phyloP scores from a whole-genome alignment of 208 protist genomes.

The Trypanosoma grayi region DNA sequence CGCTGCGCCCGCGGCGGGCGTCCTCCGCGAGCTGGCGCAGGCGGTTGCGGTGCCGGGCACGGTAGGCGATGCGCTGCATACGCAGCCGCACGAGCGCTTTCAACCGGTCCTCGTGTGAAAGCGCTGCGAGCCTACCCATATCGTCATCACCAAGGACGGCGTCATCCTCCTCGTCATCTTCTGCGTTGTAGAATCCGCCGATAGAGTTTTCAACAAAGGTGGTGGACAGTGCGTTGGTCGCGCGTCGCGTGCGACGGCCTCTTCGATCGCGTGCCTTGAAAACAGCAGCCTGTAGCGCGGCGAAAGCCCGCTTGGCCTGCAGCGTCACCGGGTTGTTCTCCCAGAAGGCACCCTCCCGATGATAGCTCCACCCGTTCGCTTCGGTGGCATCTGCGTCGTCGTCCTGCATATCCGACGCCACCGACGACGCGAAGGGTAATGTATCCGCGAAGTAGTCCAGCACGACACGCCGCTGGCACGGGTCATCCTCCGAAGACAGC shows the following conservation, averaged over 20 bases:
- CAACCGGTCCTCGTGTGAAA: slow-evolving; percentile 13
- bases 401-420: neutral
- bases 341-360: slow-evolving; percentile 14
- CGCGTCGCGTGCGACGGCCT: neutral
- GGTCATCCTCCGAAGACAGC: neutral
- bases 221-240: too few relatives aligned
- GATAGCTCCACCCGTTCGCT: too few relatives aligned
- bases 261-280: neutral
- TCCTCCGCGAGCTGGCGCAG: slow-evolving; percentile 10
- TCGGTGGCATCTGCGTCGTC: neutral
- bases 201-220: neutral
- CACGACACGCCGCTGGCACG: slow-evolving; percentile 3
- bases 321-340: slow-evolving; percentile 4
- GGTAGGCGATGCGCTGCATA: slow-evolving; percentile 20
- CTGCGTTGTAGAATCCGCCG: neutral
- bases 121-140: neutral
- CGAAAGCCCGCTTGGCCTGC: slow-evolving; percentile 15
- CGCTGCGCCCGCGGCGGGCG: neutral
- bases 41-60: slow-evolving; percentile 5
- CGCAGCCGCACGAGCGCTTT: slow-evolving; percentile 17
- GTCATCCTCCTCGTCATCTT: neutral
- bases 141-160: slow-evolving; percentile 9
- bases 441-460: slow-evolving; percentile 14
- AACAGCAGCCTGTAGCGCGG: slow-evolving; percentile 7
- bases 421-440: neutral